These are phyloP conservation scores for Hansenula sp. DNA, from an alignment of 1,139 yeast genomes.

Conservation along the genomic window DNA sequence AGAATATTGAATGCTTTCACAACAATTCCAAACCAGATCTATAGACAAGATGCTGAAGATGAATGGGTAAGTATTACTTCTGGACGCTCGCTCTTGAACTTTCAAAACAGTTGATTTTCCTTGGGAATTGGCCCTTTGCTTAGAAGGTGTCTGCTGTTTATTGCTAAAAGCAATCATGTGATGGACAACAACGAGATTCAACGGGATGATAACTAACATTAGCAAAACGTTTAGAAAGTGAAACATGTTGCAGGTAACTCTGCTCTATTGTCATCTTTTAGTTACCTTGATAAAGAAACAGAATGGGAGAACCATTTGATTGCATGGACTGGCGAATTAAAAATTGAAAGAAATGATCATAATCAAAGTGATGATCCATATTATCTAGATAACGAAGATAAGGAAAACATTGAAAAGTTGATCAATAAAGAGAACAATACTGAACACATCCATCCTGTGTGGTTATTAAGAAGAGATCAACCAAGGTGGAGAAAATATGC, in stretches of 20 bases:
- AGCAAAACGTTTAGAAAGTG: constrained; percentile 41
- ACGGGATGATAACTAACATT: too few species aligned
- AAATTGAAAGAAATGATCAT: constrained; percentile 18
- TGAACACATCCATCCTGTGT: constrained; percentile 72
- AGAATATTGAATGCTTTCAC: constrained; percentile 68
- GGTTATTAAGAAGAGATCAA: constrained; percentile 72
- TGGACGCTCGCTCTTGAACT: too few species aligned
- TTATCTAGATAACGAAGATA: constrained; percentile 56
- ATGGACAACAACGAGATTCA: constrained; percentile 6
- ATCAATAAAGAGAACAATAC: constrained; percentile 42
- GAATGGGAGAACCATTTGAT: constrained; percentile 86
- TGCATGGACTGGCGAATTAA: constrained; percentile 95
- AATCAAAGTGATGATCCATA: constrained; percentile 45
- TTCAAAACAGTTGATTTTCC: too few species aligned
- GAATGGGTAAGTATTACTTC: constrained; percentile 23
- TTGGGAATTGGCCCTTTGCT: too few species aligned
- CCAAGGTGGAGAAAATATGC: constrained; percentile 84
- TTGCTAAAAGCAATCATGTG: neutral
- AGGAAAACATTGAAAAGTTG: constrained; percentile 40
- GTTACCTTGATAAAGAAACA: constrained; percentile 58
- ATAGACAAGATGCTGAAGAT: constrained; percentile 33
- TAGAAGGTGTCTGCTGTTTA: neutral
- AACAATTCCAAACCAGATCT: constrained; percentile 61
- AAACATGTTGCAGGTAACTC: constrained; percentile 77
- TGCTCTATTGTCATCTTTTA: constrained; percentile 75